Evolutionary conservation across 345 rosid species (phyloP).

Genomic region (Eucalyptus tenuipes): DNA sequence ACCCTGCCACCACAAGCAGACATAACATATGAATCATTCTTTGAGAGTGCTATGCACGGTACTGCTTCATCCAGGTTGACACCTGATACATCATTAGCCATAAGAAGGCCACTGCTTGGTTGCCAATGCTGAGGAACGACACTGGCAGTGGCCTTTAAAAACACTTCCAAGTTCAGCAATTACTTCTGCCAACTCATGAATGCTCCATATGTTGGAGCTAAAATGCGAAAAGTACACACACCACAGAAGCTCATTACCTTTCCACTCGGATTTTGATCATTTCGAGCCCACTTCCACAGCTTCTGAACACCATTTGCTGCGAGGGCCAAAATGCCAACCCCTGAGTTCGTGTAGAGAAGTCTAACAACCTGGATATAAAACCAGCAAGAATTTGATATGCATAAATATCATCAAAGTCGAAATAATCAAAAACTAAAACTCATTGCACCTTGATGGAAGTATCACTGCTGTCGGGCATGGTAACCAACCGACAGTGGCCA

Average conservation of each 20-base stretch:
- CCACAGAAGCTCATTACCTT: constrained; percentile 29
- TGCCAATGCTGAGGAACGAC: constrained; percentile 77
- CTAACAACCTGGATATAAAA: constrained; percentile 50
- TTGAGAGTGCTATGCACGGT: constrained; percentile 88
- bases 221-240: neutral
- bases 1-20: constrained; percentile 90
- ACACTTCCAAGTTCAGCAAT: neutral
- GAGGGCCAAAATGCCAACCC: constrained; percentile 70
- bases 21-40: constrained; percentile 85
- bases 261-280: constrained; percentile 68
- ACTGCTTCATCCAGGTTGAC: constrained; percentile 67
- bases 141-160: constrained; percentile 52
- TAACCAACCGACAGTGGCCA: constrained; percentile 51
- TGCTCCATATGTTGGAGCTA: neutral
- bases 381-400: neutral
- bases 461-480: constrained; percentile 54
- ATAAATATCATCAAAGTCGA: neutral
- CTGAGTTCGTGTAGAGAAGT: constrained; percentile 79
- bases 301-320: constrained; percentile 63
- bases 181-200: neutral
- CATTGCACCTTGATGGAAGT: constrained; percentile 59
- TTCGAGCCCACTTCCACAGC: constrained; percentile 69
- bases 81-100: constrained; percentile 66
- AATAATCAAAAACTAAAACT: neutral
- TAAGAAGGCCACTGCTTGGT: constrained; percentile 79